Base-by-base conservation (phyloP, 2,329 filamentous ascomycete genomes). In the Talaromyces pinophilus region DNA sequence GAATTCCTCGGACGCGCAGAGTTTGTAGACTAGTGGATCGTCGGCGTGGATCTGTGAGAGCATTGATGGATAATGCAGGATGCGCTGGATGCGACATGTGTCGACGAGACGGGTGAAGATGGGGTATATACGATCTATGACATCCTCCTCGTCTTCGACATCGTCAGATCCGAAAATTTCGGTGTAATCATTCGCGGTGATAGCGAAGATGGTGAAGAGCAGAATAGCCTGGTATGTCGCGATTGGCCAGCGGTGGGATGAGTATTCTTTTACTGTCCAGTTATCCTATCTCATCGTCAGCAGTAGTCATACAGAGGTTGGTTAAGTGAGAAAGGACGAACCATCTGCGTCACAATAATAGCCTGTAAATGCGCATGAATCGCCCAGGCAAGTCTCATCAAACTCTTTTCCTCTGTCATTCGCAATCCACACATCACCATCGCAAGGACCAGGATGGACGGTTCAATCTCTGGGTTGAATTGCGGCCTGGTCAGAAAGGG, bases 161-260 rank as follows among this genome's bases (percentile, higher is more conserved):
- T 33, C 13, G 40, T 59, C 30, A 30, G 33, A 6, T 17, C 10
- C 52, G 10, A 28, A 48, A 13, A 15, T 13, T 40, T 66, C 59
- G 5, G 48, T 40, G 0, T 62, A 10, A 1, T 48, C 40, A 28
- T 65, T 33, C 13, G 64, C 44, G 0, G 72, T 40, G 0, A 73
- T 22, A 28, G 74, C 66, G 60, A 76, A 74, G 15, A 77, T 73
- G 7, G 74, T 68, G 62, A 76, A 72, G 1, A 77, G 63, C 17
- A 77, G 60, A 30, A 77, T 74, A 15, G 73, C 72, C 68, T 77
- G 75, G 25, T 76, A 77, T 7, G 70, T 75, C 2, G 75, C 64
- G 8, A 77, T 70, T n/a, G 75, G 75, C 72, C 74, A 76, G 22
- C 55, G 50, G n/a, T 66, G 72, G 22, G 52, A 46, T 33, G 57